phyloP scores from a whole-genome alignment of 441 rosid species.

The Pelargonium cotyledonis region DNA sequence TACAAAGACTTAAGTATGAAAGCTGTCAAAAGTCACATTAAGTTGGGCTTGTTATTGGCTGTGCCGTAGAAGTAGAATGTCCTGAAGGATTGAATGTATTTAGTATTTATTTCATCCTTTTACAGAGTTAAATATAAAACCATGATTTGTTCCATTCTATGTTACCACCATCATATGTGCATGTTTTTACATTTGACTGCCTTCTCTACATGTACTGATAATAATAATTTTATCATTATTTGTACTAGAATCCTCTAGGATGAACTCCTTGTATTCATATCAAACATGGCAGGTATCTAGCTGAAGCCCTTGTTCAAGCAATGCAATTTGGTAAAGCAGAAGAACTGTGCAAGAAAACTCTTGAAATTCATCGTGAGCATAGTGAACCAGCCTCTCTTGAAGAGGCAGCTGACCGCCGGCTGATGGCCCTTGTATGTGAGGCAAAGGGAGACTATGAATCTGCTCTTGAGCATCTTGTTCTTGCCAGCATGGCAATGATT shows the following conservation, averaged over 20 bases:
- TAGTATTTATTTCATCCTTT: not conserved
- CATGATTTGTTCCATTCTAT: not conserved
- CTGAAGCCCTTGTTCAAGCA: constrained; percentile 96
- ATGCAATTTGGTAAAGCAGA: constrained; percentile 96
- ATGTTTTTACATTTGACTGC: not conserved
- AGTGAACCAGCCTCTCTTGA: constrained; percentile 94
- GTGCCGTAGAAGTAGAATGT: not conserved
- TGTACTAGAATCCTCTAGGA: not conserved
- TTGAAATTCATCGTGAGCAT: constrained; percentile 86
- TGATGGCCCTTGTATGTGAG: constrained; percentile 86
- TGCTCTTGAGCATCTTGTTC: constrained; percentile 92
- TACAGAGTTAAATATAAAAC: not conserved
- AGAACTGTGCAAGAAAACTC: constrained; percentile 79
- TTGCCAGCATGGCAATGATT: constrained; percentile 97
- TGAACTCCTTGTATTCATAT: constrained; percentile 3
- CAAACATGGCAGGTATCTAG: constrained; percentile 58
- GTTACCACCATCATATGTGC: not conserved
- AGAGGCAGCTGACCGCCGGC: constrained; percentile 88
- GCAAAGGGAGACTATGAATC: constrained; percentile 90
- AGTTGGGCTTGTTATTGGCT: no score
- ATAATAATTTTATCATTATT: not conserved
- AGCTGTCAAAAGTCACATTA: not conserved
- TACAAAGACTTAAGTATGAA: not conserved
- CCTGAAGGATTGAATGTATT: not conserved
- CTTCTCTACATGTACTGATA: not conserved